Evolutionary conservation across 768 basidiomycete species (phyloP).

Genomic region (Kwoniella europaea): DNA sequence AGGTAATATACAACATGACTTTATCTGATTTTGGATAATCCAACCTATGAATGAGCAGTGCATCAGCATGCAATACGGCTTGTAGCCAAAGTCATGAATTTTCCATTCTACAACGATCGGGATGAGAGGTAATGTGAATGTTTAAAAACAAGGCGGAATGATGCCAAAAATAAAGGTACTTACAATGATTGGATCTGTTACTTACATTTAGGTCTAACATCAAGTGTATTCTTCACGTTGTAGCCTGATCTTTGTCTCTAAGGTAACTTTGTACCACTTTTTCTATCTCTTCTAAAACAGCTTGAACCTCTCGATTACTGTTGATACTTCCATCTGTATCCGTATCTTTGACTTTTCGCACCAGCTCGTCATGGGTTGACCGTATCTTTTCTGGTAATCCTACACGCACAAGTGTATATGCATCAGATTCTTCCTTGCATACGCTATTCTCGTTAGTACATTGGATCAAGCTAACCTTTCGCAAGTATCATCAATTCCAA

Average conservation of each 20-base stretch:
- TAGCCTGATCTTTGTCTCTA: neutral
- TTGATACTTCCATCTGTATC: neutral
- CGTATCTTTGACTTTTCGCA: neutral
- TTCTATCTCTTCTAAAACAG: neutral
- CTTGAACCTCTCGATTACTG: neutral
- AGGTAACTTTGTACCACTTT: neutral
- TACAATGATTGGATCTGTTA: neutral
- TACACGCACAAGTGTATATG: too few species aligned
- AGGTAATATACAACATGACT: neutral
- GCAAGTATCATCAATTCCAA: conserved; percentile 38
- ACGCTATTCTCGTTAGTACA: too few species aligned
- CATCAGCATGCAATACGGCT: neutral
- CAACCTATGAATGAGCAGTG: neutral
- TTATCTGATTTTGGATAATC: neutral
- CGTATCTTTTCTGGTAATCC: conserved; percentile 12
- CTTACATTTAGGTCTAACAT: neutral
- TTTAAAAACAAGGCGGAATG: too few species aligned
- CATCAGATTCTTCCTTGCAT: too few species aligned
- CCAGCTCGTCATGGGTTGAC: conserved; percentile 6
- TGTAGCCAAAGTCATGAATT: too few species aligned
- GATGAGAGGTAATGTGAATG: too few species aligned
- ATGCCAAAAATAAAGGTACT: too few species aligned
- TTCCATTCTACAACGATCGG: too few species aligned
- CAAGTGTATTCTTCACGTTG: neutral
- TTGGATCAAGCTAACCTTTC: conserved; percentile 32